Base-by-base conservation (phyloP, 2,329 filamentous ascomycete genomes). In the Nemania abortiva region DNA sequence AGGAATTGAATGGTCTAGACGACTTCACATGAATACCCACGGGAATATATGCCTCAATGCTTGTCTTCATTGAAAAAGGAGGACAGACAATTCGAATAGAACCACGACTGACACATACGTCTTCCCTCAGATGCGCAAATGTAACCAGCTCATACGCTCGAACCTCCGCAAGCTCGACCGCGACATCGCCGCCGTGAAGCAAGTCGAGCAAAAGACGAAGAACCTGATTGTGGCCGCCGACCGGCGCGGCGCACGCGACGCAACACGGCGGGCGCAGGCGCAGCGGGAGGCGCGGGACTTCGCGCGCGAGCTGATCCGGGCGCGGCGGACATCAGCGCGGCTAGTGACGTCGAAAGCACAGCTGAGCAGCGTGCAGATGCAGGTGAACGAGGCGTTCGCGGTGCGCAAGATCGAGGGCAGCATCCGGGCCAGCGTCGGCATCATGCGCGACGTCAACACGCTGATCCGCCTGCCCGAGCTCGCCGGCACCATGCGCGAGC, bases 371-470 rank as follows among this genome's bases (percentile, higher is more conserved):
- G 95, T 99, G 52, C 91, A 95, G 81, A 97, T 98, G 94, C 96
- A 98, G 82, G 95, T 99, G 77, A 94, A 95, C 77, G 95, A 98
- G 83, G 95, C 96, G 1, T 98, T 98, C 81, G 93, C 94, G 1
- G 91, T 98, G 76, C 91, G 94, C 74, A 97, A 97, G 86, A 98
- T 99, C 72, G 95, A 98, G 82, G 95, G 95, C 54, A 94, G 91
- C 77, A 94, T 99, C 77, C 88, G 89, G 74, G 91, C 92, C 50
- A 93, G 91, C 75, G 95, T 95, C 9, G 92, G 93, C 53, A 95
- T 99, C 74, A 98, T 99, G 96, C 95, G 95, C 82, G 94, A 98
- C 79, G 94, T 99, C 68, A 98, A 98, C 81, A 88, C 87, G 18
- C 85, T 98, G 29, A 90, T 98, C 58, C 87, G 91, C 31, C 82